Evolutionary conservation across 768 basidiomycete genomes (phyloP), one percentile per base, ranked within the genome.

Genomic region (Mrakia gelida): DNA sequence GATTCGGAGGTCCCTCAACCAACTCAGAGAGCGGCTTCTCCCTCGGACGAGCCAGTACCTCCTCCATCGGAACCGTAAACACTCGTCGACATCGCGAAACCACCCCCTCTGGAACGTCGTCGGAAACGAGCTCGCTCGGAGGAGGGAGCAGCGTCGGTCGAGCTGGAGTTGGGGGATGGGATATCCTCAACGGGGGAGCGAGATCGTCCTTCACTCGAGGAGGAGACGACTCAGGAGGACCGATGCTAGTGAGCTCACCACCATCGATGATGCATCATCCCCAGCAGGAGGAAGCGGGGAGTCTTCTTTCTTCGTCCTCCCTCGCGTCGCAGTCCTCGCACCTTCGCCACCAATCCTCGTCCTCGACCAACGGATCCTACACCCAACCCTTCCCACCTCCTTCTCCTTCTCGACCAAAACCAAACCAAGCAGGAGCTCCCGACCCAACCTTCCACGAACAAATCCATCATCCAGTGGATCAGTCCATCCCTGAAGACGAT

Each of bases 21-120:
- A 30, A 73, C 32, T 41, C 54, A n/a, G 28, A 73, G 28, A 72
- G 72, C 26, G 72, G 52, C 5, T 73, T 73, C 72, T 73, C 72
- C 4, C 28, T 73, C 7, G 72, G 67, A n/a, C 41, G 67, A 38
- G 41, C 67, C 6, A 70, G 67, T 13, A 41, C 54, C 2, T 54
- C 72, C 15, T 54, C 49, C 9, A 32, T 73, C 1, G 72, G 72
- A 21, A 73, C 72, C 21, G 56, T 61, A 15, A 54, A n/a, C 32
- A 38, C 38, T 16, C 49, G 38, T 30, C 52, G 21, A 1, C 3
- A 16, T 18, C 18, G 43, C n/a, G 45, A 26, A 52, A 15, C 45
- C 5, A 10, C 45, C 5, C 15, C 45, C 11, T 11, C 45, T 45
- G 34, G 38, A 34, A n/a, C 28, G 30, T 34, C 11, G 7, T 38